Conservation (phyloP, 1,139 yeast species). For the Pichia sp. region DNA sequence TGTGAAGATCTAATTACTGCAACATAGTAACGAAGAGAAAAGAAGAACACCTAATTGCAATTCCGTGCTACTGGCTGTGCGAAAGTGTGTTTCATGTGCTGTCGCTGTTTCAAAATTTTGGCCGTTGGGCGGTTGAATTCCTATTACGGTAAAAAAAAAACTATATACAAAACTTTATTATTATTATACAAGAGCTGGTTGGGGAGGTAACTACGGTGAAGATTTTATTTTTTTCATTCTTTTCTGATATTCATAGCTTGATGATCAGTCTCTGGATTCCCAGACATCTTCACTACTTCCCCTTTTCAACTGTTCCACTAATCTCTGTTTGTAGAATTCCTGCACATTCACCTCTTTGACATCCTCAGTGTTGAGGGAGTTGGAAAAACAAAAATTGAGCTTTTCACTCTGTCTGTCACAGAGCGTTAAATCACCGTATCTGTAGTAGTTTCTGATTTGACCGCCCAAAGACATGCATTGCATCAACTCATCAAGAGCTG, state of each 20-base stretch:
- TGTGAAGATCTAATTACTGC: too few relatives aligned
- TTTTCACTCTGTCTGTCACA: slow-evolving; percentile 68
- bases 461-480: slow-evolving; percentile 89
- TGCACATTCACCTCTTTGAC: slow-evolving; percentile 50
- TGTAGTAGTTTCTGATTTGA: slow-evolving; percentile 70
- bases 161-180: too few relatives aligned
- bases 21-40: too few relatives aligned
- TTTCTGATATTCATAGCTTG: neutral
- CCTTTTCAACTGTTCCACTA: slow-evolving; percentile 49
- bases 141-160: too few relatives aligned
- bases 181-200: too few relatives aligned
- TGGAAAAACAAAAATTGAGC: slow-evolving; percentile 70
- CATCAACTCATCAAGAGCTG: slow-evolving; percentile 80
- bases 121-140: too few relatives aligned
- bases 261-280: slow-evolving; percentile 39
- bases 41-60: too few relatives aligned
- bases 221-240: too few relatives aligned
- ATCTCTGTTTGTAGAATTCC: slow-evolving; percentile 57
- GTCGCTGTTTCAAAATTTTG: too few relatives aligned
- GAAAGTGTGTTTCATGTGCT: too few relatives aligned
- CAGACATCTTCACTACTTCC: slow-evolving; percentile 84
- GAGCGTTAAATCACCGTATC: slow-evolving; percentile 68
- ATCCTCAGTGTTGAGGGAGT: slow-evolving; percentile 42
- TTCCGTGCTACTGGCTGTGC: too few relatives aligned
- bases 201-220: too few relatives aligned